A percentile compares a stretch with the other conserved stretches of the same genome.
Evolutionary conservation across 208 protist genomes (phyloP).

Genomic region (Trypanosoma lewisi): DNA sequence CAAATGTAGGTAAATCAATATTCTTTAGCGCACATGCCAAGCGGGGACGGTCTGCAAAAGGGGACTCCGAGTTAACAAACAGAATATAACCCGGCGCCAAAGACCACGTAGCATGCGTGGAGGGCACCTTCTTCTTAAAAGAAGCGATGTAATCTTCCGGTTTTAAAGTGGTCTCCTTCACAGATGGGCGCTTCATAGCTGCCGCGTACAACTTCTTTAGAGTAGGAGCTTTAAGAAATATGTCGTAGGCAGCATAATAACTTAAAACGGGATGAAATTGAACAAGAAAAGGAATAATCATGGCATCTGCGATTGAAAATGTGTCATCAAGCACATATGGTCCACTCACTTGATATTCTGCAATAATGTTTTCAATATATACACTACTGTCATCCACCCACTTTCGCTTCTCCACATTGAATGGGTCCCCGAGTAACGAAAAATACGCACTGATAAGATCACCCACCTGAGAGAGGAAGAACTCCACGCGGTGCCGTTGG

Average conservation of each 20-base stretch:
- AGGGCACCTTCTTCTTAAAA: conserved; percentile 40
- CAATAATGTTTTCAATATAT: conserved; percentile 66
- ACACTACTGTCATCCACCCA: conserved; percentile 44
- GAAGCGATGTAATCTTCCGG: conserved; percentile 28
- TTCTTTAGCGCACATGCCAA: conserved; percentile 50
- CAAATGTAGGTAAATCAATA: conserved; percentile 36
- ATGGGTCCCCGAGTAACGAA: conserved; percentile 45
- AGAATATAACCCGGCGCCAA: conserved; percentile 44
- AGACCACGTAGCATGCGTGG: conserved; percentile 27
- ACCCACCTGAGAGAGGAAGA: conserved; percentile 63
- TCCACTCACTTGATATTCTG: conserved; percentile 41
- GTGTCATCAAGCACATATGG: conserved; percentile 66
- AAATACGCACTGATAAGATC: conserved; percentile 53
- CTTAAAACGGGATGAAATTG: conserved; percentile 45
- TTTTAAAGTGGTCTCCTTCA: conserved; percentile 39
- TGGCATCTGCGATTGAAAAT: conserved; percentile 76
- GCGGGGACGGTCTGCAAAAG: conserved; percentile 57
- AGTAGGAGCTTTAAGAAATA: conserved; percentile 60
- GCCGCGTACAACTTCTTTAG: conserved; percentile 57
- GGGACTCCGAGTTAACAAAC: conserved; percentile 48
- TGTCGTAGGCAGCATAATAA: conserved; percentile 69
- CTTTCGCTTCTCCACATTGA: conserved; percentile 57
- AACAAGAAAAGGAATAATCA: conserved; percentile 70
- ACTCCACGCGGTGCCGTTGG: conserved; percentile 67
- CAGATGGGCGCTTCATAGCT: conserved; percentile 46